Base-by-base conservation (phyloP, 2,329 filamentous ascomycete species). In the Penicillium digitatum region DNA sequence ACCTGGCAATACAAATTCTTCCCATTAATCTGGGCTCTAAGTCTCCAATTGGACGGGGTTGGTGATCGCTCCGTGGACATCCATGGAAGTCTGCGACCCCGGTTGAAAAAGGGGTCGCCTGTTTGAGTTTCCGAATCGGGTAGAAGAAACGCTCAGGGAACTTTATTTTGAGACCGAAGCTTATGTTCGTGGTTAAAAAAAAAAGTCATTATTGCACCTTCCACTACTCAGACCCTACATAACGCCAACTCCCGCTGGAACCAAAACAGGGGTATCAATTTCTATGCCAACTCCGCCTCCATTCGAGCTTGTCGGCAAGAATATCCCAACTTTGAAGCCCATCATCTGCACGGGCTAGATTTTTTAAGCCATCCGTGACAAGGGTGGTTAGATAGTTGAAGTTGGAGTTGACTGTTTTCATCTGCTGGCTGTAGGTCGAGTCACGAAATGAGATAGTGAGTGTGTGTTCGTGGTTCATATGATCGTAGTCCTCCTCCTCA, bases 251-350 rank as follows among this genome's bases (percentile, higher is more conserved):
- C 48, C 48, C 48, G 37, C 47, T 43, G 2, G 16, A 50, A 34
- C 20, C 1, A 44, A 50, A 49, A 49, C 35, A 40, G 22, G 48
- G 48, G 48, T 50, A 50, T 50, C 37, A 50, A 10, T 20, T 37
- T 16, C 38, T 50, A 18, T 38, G 48, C 38, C 38, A 50, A 26
- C 26, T 66, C 66, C 40, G 44, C 48, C 71, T 69, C 73, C 73
- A 76, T 48, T 92, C 87, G 42, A 95, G 72, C 77, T 87, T 88
- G 71, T 95, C 90, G 0, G 88, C 90, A 57, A 96, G 70, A 56
- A 88, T 84, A 72, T 94, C 89, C 88, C 91, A 93, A 68, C 86
- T 82, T 67, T 66, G 80, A 73, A 89, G 85, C 27, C 84, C 84
- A 45, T 88, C 84, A 46, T 88, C 87, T 32, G 87, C 88, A 63